Evolutionary conservation across 1,284 basidiomycete species (phyloP).

Genomic region (Moniliella sp.): DNA sequence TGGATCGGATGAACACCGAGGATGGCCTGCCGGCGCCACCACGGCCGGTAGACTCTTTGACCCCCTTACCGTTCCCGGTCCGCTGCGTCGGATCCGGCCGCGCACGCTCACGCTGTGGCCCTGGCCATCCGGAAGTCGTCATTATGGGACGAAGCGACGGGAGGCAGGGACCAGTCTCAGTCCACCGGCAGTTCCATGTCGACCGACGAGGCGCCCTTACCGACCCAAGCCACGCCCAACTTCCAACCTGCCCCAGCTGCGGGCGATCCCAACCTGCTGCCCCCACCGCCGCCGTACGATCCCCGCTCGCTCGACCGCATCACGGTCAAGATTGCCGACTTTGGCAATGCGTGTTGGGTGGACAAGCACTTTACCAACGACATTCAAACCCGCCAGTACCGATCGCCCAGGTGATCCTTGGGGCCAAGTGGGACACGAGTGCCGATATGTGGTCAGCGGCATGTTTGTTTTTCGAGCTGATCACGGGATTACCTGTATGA

Average conservation of each 20-base stretch:
- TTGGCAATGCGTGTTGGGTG: conserved; percentile 77
- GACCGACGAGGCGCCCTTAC: conserved; percentile 4
- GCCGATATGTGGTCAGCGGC: conserved; percentile 92
- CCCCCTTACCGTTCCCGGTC: too few relatives aligned
- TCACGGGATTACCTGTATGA: conserved; percentile 74
- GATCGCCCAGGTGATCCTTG: conserved; percentile 86
- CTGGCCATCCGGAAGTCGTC: too few relatives aligned
- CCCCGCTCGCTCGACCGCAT: conserved; percentile 53
- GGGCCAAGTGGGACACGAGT: conserved; percentile 78
- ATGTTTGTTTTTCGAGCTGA: conserved; percentile 63
- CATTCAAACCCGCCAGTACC: conserved; percentile 86
- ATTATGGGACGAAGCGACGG: too few relatives aligned
- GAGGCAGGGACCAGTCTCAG: too few relatives aligned
- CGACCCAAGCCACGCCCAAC: conserved; percentile 7
- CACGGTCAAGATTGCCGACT: too few relatives aligned
- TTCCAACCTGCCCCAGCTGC: conserved; percentile 36
- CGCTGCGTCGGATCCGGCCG: too few relatives aligned
- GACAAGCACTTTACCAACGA: conserved; percentile 86
- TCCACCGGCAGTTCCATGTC: too few relatives aligned
- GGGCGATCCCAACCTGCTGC: conserved; percentile 40
- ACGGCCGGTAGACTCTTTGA: too few relatives aligned
- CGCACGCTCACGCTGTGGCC: too few relatives aligned
- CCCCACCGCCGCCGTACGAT: conserved; percentile 42
- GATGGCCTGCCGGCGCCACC: too few relatives aligned
- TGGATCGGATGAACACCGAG: too few relatives aligned